Evolutionary conservation across 2,329 filamentous ascomycete species (phyloP).

Genomic region (Fusarium nygamai): DNA sequence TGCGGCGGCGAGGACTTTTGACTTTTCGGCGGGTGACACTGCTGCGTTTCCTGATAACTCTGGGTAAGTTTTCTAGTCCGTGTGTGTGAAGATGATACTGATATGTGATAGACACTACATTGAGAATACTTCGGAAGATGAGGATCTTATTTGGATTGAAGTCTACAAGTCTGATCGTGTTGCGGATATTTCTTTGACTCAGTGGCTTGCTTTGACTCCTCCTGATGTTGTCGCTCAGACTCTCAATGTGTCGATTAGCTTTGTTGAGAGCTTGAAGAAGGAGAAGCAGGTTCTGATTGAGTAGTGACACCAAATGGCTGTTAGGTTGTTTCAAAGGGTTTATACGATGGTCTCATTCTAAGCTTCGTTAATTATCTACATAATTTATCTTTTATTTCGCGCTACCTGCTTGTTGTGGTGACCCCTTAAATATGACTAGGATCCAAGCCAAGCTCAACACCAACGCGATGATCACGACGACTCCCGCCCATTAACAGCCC

Average conservation of each 20-base stretch:
- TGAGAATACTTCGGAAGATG: constrained; percentile 71
- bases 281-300: constrained; percentile 67
- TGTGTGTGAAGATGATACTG: neutral
- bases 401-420: neutral
- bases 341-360: neutral
- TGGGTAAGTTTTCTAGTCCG: constrained; percentile 49
- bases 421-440: neutral
- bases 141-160: constrained; percentile 74
- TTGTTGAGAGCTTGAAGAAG: constrained; percentile 68
- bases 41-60: constrained; percentile 74
- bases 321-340: too few relatives aligned
- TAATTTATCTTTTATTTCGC: neutral
- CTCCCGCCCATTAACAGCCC: neutral
- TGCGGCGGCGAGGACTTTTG: constrained; percentile 70
- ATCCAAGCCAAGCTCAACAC: neutral
- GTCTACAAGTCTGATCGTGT: constrained; percentile 75
- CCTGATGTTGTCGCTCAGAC: constrained; percentile 68
- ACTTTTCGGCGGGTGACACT: constrained; percentile 74
- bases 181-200: constrained; percentile 71
- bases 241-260: constrained; percentile 66
- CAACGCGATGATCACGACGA: neutral
- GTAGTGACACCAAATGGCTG: neutral
- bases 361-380: neutral
- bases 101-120: constrained; percentile 66
- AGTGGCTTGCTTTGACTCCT: constrained; percentile 76